phyloP scores from a whole-genome alignment of 1,284 basidiomycete genomes.

The Cryptococcus depauperatus region DNA sequence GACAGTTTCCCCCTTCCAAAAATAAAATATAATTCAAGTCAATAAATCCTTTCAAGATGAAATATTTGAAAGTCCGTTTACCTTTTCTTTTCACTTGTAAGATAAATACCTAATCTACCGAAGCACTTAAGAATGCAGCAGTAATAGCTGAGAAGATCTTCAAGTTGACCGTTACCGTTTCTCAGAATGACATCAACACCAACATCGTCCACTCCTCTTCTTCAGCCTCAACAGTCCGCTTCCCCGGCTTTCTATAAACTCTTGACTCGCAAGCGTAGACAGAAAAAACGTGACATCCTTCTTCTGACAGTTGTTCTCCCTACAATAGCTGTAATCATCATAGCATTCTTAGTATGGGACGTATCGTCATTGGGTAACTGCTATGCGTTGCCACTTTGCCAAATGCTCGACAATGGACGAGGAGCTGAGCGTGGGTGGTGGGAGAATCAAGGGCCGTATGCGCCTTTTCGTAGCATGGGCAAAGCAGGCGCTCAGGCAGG shows the following conservation, averaged over 20 bases:
- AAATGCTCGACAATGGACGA: conserved; percentile 18
- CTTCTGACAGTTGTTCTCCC: conserved; percentile 64
- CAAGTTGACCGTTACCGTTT: too few relatives aligned
- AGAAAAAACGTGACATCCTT: conserved; percentile 12
- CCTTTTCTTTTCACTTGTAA: too few relatives aligned
- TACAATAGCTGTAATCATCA: conserved; percentile 67
- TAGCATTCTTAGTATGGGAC: conserved; percentile 63
- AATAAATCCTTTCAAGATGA: too few relatives aligned
- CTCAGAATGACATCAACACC: too few relatives aligned
- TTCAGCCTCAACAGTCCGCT: neutral
- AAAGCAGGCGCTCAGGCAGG: conserved; percentile 16
- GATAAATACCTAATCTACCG: too few relatives aligned
- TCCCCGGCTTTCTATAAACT: neutral
- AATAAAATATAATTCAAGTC: too few relatives aligned
- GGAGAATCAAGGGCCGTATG: conserved; percentile 34
- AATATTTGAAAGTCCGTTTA: too few relatives aligned
- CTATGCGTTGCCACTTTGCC: conserved; percentile 25
- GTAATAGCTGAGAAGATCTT: too few relatives aligned
- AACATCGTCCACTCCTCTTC: conserved; percentile 1
- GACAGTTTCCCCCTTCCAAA: too few relatives aligned
- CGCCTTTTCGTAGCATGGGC: conserved; percentile 21
- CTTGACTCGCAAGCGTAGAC: neutral
- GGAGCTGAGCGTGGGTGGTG: conserved; percentile 24
- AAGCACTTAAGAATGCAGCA: too few relatives aligned
- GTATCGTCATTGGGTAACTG: conserved; percentile 45